Percentiles rank a stretch among this genome's conserved stretches.
Evolutionary conservation across 75 land plant genomes (phyloP).

Genomic region (Pseudotsuga menziesii): DNA sequence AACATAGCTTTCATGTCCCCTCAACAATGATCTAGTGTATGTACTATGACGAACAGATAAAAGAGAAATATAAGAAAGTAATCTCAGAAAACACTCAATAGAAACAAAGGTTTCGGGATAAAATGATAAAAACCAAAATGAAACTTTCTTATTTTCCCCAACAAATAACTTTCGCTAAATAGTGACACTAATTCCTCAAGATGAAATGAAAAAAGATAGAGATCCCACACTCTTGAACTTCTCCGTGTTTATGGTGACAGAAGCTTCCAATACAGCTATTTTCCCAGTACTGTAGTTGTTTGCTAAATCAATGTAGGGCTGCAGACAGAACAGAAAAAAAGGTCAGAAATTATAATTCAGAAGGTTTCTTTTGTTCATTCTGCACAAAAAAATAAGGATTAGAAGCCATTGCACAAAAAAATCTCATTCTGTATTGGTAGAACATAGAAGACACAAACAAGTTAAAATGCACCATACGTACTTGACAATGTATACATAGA

Average conservation of each 20-base stretch:
- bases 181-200: background rate
- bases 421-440: no score
- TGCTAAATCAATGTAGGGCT: slow-evolving; percentile 72
- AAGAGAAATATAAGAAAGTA: background rate
- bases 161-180: background rate
- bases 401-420: no score
- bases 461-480: no score
- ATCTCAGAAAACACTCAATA: background rate
- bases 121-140: background rate
- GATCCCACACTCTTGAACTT: slow-evolving; percentile 74
- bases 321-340: slow-evolving; percentile 13
- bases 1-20: background rate
- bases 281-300: slow-evolving; percentile 55
- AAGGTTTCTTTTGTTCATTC: background rate
- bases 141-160: background rate
- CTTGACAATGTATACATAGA: no score
- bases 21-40: background rate
- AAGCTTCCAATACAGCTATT: slow-evolving; percentile 58
- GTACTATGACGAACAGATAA: background rate
- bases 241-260: slow-evolving; percentile 51
- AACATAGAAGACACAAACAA: no score
- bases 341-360: background rate
- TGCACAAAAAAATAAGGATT: no score
- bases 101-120: background rate
- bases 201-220: slow-evolving; percentile 7